Evolutionary conservation across 306 rosid genomes (phyloP), one percentile per base, ranked within the genome.

Genomic region (Vigna angularis): DNA sequence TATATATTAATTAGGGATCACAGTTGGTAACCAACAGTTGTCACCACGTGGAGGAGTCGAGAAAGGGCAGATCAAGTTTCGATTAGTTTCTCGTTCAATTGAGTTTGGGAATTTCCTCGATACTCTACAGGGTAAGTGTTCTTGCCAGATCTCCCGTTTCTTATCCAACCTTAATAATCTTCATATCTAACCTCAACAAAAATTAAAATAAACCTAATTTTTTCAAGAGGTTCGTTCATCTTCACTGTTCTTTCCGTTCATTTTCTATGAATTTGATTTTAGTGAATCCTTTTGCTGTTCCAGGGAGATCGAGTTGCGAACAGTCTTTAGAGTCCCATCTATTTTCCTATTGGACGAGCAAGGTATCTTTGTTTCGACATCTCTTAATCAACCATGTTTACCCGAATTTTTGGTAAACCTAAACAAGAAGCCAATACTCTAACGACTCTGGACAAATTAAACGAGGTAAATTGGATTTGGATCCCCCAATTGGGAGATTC

Each of bases 381-480:
- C 38, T 57, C 76, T 56, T 75, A 71, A 82, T 68, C 93, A 75
- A 86, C 66, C 91, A 94, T 94, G 97, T 88, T 92, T 83, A 85
- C 79, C 67, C 89, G 94, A 61, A 70, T 95, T 62, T 89, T 92
- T 12, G 98, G 98, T 28, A 95, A 92, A 80, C 92, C 98, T 52
- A 95, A 90, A 62, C 87, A 88, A 77, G 96, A 95, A 64, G 16
- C 92, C 69, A 87, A 75, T 88, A 89, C 98, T 52, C 78, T 92
- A 9, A 34, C 81, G 36, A 89, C 98, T 51, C 77, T 95, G 67
- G 97, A 92, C 83, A 95, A 91, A 88, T 77, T 95, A 76, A 91
- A 88, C 61, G 98, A 95, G 98, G 98, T 90, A 78, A 59, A 26
- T 72, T 51, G 17, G 5, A 53, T 78, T 61, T 50, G 30, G 32